Evolutionary conservation across 768 basidiomycete species (phyloP).

Genomic region (Pleurotus salmoneostramineus): DNA sequence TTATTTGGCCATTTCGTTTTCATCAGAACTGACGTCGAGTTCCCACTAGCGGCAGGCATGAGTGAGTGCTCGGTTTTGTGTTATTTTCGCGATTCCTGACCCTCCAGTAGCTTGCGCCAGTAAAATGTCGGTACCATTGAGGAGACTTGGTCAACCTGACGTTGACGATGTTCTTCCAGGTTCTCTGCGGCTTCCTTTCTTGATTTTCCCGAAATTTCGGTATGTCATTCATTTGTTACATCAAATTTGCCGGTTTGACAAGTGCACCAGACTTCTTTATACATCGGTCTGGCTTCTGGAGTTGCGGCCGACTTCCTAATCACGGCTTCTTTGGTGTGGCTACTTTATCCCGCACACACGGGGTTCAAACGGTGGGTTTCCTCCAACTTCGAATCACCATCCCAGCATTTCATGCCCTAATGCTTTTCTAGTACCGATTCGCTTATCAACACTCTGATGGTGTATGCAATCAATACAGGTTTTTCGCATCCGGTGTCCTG

Average conservation of each 20-base stretch:
- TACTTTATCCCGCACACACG: not conserved
- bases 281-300: not conserved
- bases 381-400: no score
- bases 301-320: not conserved
- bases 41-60: not conserved
- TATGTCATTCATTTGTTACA: not conserved
- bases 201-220: not conserved
- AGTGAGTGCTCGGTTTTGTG: not conserved
- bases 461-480: conserved; percentile 45
- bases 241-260: not conserved
- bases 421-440: conserved; percentile 30
- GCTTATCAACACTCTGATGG: conserved; percentile 35
- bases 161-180: not conserved
- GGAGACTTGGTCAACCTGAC: not conserved
- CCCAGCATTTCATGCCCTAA: no score
- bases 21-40: not conserved
- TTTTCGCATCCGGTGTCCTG: no score
- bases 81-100: not conserved
- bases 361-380: not conserved
- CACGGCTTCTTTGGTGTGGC: not conserved
- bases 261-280: not conserved
- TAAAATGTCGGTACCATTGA: not conserved
- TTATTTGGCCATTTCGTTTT: not conserved
- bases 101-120: not conserved
- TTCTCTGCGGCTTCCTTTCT: not conserved